Conservation (phyloP, 2,329 filamentous ascomycete genomes). For the Cercospora zeina region DNA sequence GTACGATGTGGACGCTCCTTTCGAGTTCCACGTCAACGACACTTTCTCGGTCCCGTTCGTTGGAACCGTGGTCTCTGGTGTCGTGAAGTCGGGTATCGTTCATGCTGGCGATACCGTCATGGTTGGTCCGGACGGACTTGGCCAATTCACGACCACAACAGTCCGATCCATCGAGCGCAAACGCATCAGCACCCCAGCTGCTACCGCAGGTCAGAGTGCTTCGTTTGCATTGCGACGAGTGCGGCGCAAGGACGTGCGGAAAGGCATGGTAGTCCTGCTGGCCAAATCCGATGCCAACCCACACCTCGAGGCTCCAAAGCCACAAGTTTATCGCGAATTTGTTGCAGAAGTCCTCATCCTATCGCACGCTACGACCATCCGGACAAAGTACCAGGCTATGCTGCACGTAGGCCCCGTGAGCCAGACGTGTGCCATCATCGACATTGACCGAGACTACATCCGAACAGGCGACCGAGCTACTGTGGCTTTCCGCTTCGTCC, state of each 20-base stretch:
- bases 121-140: slow-evolving; percentile 85
- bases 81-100: slow-evolving; percentile 78
- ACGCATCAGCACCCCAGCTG: slow-evolving; percentile 81
- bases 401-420: slow-evolving; percentile 91
- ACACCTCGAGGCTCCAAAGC: slow-evolving; percentile 42
- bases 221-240: slow-evolving; percentile 88
- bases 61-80: slow-evolving; percentile 91
- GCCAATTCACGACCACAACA: slow-evolving; percentile 82
- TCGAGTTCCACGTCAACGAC: slow-evolving; percentile 95
- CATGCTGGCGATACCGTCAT: slow-evolving; percentile 88
- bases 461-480: slow-evolving; percentile 90
- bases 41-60: slow-evolving; percentile 98
- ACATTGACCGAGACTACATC: slow-evolving; percentile 94
- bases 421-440: slow-evolving; percentile 95
- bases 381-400: slow-evolving; percentile 97
- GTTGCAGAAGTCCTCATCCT: slow-evolving; percentile 82
- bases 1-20: slow-evolving; percentile 82
- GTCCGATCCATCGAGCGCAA: slow-evolving; percentile 95
- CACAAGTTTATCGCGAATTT: slow-evolving; percentile 56
- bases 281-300: slow-evolving; percentile 66
- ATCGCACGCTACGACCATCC: slow-evolving; percentile 94
- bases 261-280: slow-evolving; percentile 95
- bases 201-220: slow-evolving; percentile 86
- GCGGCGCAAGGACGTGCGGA: slow-evolving; percentile 86
- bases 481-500: slow-evolving; percentile 92